Evolutionary conservation across 2,329 filamentous ascomycete species (phyloP).

Genomic region (Acrodontium crateriforme): DNA sequence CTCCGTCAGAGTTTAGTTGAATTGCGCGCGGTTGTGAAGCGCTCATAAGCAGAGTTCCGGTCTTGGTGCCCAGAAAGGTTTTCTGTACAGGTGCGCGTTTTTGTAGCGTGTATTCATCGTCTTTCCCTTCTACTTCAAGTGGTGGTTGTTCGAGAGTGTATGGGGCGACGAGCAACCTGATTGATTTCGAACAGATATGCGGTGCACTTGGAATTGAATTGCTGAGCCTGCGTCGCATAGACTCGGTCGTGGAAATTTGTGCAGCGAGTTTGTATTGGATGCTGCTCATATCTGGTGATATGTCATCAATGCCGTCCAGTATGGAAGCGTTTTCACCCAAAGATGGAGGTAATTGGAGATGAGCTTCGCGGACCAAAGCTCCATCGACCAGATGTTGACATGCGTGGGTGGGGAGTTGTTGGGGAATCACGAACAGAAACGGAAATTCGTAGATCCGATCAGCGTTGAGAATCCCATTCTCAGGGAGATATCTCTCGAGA

Average conservation of each 20-base stretch:
- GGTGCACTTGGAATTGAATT: too few relatives aligned
- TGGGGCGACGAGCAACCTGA: not conserved
- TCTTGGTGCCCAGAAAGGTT: slow-evolving; percentile 43
- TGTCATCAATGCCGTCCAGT: not conserved
- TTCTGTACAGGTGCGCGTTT: slow-evolving; percentile 48
- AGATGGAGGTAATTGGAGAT: not conserved
- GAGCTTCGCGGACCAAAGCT: not conserved
- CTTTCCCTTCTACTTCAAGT: slow-evolving; percentile 34
- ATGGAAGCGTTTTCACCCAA: not conserved
- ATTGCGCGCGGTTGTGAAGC: slow-evolving; percentile 45
- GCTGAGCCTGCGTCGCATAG: too few relatives aligned
- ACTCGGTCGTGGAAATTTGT: not conserved
- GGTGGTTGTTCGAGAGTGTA: slow-evolving; percentile 35
- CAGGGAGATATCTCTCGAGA: not conserved
- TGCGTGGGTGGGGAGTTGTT: not conserved
- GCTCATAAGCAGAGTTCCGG: slow-evolving; percentile 44
- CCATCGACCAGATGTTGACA: not conserved
- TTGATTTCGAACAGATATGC: not conserved
- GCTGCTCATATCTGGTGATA: not conserved
- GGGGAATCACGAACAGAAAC: not conserved
- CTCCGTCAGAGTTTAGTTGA: slow-evolving; percentile 33
- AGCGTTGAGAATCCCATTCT: not conserved
- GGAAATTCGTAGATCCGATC: not conserved
- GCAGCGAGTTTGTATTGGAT: not conserved
- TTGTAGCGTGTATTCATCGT: slow-evolving; percentile 38